Evolutionary conservation across 345 rosid species (phyloP), one percentile per base, ranked within the genome.

Genomic region (Psidium friedrichsthalianum): DNA sequence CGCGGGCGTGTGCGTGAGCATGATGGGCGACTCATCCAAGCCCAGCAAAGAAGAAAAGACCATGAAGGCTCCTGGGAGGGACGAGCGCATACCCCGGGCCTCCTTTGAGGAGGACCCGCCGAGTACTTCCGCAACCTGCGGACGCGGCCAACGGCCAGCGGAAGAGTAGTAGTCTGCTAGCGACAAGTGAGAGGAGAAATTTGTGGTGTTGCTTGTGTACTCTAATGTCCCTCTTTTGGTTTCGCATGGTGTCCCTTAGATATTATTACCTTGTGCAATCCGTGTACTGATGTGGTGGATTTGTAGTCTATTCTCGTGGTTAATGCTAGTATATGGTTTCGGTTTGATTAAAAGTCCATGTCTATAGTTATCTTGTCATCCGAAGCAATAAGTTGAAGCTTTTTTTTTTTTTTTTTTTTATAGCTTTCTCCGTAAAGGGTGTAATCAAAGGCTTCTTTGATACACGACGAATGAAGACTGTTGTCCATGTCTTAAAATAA

Each of bases 1-100:
- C 40, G 40, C 0, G 0, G 83, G 51, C n/a, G 11, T 81, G 83
- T n/a, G n/a, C n/a, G 83, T 42, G 56, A 49, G 27, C n/a, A 18
- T 44, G 32, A 81, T 81, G 56, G 20, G 0, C 21, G 11, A 15
- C 16, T 61, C 0, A 0, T 27, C 74, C 40, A 0, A 29, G 54
- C 10, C 83, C 25, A 27, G 11, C 0, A 29, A 80, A 36, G 36
- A n/a, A n/a, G n/a, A 49, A 27, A 86, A 83, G 44, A 86, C 88
- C 55, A 86, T 86, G 88, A 86, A 76, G 24, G 84, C 86, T 56
- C 86, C 86, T 0, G 88, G 88, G 25, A 86, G 54, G 78, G 51
- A 86, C 59, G 4, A 1, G 5, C 88, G 78, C 36, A 86, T 86
- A 2, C 29, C 22, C 88, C 56, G 25, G 88, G 54, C 22, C 10